Evolutionary conservation across 805 yeast species (phyloP).

Genomic region (Candida oleophila): DNA sequence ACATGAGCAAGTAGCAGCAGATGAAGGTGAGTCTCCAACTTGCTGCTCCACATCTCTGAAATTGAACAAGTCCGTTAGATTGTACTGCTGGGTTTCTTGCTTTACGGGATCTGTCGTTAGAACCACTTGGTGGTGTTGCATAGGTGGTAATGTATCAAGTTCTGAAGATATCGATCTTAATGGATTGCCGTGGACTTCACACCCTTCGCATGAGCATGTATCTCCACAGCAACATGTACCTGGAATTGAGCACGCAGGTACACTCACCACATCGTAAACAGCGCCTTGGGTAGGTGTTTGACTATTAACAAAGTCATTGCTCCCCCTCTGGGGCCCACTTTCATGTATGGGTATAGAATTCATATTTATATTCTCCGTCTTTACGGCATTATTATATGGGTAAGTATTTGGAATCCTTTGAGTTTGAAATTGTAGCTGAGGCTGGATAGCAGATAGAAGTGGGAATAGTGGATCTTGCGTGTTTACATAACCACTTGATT

Average conservation of each 20-base stretch:
- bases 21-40: slow-evolving; percentile 1
- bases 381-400: not conserved
- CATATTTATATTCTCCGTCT: not conserved
- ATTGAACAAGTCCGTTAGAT: not conserved
- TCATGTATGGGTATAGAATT: not conserved
- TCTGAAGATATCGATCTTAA: not conserved
- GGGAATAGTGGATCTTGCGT: not conserved
- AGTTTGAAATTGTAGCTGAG: not conserved
- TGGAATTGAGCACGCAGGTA: slow-evolving; percentile 34
- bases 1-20: slow-evolving; percentile 22
- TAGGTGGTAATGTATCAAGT: not conserved
- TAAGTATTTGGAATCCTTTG: not conserved
- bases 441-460: not conserved
- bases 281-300: not conserved
- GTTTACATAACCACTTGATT: not conserved
- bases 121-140: not conserved
- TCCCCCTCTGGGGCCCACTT: not conserved
- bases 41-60: not conserved
- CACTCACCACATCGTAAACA: slow-evolving; percentile 20
- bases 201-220: slow-evolving; percentile 37
- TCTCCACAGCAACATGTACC: slow-evolving; percentile 38
- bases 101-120: not conserved
- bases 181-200: slow-evolving; percentile 32
- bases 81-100: not conserved
- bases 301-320: not conserved